Percentiles rank a stretch among this genome's conserved stretches.
Evolutionary conservation across 805 yeast genomes (phyloP).

Genomic region (Sungouiella thailandica): DNA sequence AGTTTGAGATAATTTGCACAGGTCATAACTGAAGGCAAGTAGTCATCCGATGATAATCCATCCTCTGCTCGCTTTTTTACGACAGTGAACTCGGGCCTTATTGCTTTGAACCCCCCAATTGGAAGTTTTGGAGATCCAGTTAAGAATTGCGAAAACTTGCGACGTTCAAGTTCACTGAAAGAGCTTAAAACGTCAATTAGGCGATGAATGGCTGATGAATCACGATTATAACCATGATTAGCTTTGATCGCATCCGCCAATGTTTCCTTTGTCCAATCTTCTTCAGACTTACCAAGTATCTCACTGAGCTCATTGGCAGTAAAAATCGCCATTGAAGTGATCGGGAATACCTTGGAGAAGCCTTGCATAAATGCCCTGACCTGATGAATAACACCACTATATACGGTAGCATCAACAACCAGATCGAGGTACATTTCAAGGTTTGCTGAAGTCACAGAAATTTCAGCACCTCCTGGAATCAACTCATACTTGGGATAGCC

Average conservation of each 20-base stretch:
- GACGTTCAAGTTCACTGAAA: constrained; percentile 51
- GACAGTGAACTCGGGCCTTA: constrained; percentile 80
- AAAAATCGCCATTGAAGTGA: constrained; percentile 63
- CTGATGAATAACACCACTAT: constrained; percentile 61
- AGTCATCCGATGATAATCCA: constrained; percentile 64
- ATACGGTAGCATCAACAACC: constrained; percentile 56
- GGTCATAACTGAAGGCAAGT: constrained; percentile 95
- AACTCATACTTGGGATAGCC: constrained; percentile 64
- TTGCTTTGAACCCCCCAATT: constrained; percentile 83
- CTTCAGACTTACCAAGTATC: constrained; percentile 72
- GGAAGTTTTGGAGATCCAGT: constrained; percentile 95
- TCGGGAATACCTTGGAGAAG: constrained; percentile 79
- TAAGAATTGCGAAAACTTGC: constrained; percentile 76
- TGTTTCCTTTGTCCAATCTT: constrained; percentile 78
- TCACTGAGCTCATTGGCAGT: constrained; percentile 68
- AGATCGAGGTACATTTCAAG: constrained; percentile 51
- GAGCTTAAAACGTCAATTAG: constrained; percentile 58
- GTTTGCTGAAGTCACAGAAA: constrained; percentile 47
- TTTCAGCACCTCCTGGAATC: constrained; percentile 48
- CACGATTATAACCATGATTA: constrained; percentile 83
- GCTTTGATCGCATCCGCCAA: constrained; percentile 63
- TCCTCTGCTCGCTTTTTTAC: constrained; percentile 80
- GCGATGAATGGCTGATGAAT: constrained; percentile 56
- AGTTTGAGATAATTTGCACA: constrained; percentile 92
- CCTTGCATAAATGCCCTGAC: constrained; percentile 70